phyloP scores from a whole-genome alignment of 768 basidiomycete genomes.

The Cytidiella melzeri region DNA sequence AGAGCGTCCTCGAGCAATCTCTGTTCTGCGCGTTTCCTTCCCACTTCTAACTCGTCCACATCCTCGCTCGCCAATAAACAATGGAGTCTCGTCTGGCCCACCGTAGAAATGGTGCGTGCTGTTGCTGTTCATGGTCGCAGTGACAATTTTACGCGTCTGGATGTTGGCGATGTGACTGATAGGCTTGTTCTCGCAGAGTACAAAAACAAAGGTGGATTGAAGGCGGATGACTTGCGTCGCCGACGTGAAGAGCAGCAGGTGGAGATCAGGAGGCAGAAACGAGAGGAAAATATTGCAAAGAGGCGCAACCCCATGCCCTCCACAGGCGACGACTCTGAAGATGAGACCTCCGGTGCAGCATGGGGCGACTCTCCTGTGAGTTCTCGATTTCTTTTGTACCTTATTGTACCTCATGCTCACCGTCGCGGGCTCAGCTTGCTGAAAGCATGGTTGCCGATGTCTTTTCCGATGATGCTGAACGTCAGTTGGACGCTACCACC shows the following conservation, averaged over 20 bases:
- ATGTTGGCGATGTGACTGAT: constrained; percentile 24
- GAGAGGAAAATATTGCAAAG: constrained; percentile 98
- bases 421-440: constrained; percentile 46
- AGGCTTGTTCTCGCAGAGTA: constrained; percentile 53
- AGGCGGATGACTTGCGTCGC: constrained; percentile 90
- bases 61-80: constrained; percentile 13
- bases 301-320: constrained; percentile 87
- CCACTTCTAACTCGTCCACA: constrained; percentile 13
- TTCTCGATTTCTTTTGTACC: constrained; percentile 16
- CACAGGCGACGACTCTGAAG: constrained; percentile 80
- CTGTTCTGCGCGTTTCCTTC: constrained; percentile 10
- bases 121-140: background rate
- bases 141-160: background rate
- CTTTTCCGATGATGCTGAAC: constrained; percentile 86
- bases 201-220: constrained; percentile 86
- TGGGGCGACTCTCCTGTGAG: constrained; percentile 74
- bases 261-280: constrained; percentile 96
- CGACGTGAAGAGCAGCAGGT: constrained; percentile 98
- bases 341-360: constrained; percentile 58
- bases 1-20: constrained; percentile 18
- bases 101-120: constrained; percentile 59
- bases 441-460: constrained; percentile 93
- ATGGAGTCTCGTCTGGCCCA: constrained; percentile 69
- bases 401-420: constrained; percentile 3
- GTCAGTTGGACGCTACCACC: constrained; percentile 94